A percentile compares a stretch with the other conserved stretches of the same genome.
These are phyloP conservation scores for Colletotrichum sansevieriae DNA, from an alignment of 2,329 filamentous ascomycete species.

Conservation along the genomic window DNA sequence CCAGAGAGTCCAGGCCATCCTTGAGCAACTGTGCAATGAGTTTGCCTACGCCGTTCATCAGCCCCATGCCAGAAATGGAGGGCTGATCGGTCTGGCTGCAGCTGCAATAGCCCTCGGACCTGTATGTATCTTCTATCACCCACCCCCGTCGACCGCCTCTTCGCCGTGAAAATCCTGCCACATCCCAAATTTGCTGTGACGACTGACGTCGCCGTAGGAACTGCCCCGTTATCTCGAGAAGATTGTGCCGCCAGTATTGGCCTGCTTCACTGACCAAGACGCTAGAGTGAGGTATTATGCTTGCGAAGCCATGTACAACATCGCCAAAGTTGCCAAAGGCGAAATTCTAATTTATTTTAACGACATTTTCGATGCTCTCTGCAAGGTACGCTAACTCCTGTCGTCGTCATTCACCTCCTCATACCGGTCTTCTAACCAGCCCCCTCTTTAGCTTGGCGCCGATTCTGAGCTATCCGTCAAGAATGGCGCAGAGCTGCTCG, in stretches of 20 bases:
- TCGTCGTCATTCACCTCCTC: neutral
- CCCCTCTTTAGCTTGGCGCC: slow-evolving; percentile 79
- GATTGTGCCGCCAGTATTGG: slow-evolving; percentile 95
- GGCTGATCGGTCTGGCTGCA: slow-evolving; percentile 93
- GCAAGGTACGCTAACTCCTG: slow-evolving; percentile 74
- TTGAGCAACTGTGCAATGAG: slow-evolving; percentile 96
- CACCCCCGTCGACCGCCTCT: too few species aligned
- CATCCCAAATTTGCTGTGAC: too few species aligned
- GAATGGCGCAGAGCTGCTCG: slow-evolving; percentile 94
- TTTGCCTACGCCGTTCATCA: slow-evolving; percentile 98
- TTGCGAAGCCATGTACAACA: slow-evolving; percentile 99
- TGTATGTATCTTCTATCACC: slow-evolving; percentile 66
- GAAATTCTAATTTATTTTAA: slow-evolving; percentile 98
- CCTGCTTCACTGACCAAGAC: slow-evolving; percentile 98
- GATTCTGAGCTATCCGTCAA: slow-evolving; percentile 98
- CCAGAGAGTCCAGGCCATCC: slow-evolving; percentile 84
- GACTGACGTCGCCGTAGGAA: slow-evolving; percentile 68
- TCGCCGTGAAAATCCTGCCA: too few species aligned
- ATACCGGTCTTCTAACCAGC: neutral
- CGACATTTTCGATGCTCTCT: slow-evolving; percentile 96
- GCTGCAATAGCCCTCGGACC: slow-evolving; percentile 94
- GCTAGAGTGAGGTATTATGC: slow-evolving; percentile 97
- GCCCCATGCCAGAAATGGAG: slow-evolving; percentile 95
- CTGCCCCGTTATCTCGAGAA: slow-evolving; percentile 91
- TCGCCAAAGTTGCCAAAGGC: slow-evolving; percentile 98